Evolutionary conservation across 805 yeast species (phyloP).

Genomic region (Kuraishia piskuri): DNA sequence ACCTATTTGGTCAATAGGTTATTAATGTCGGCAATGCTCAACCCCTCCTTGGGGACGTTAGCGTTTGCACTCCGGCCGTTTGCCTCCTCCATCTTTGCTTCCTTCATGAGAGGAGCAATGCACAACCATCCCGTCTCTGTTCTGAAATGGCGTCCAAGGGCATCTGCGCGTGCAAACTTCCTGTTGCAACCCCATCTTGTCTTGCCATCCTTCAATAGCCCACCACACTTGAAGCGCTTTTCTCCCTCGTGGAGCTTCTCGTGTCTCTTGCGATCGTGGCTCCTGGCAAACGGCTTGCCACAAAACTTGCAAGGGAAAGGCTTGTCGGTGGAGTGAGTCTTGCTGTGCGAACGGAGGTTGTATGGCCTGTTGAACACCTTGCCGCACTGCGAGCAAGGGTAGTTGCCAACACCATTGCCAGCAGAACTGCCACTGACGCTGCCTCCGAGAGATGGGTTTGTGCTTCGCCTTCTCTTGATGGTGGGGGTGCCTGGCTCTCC

Average conservation of each 20-base stretch:
- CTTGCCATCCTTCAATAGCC: slow-evolving; percentile 45
- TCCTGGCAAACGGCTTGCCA: slow-evolving; percentile 76
- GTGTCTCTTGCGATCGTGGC: slow-evolving; percentile 71
- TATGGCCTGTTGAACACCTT: slow-evolving; percentile 89
- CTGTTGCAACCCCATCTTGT: slow-evolving; percentile 76
- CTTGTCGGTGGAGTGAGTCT: slow-evolving; percentile 84
- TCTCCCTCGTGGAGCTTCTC: slow-evolving; percentile 72
- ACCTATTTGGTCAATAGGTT: background rate
- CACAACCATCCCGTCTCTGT: slow-evolving; percentile 74
- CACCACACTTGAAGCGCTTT: slow-evolving; percentile 66
- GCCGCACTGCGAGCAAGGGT: slow-evolving; percentile 69
- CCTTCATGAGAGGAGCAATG: slow-evolving; percentile 59
- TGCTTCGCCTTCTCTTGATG: slow-evolving; percentile 1
- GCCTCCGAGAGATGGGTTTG: slow-evolving; percentile 4
- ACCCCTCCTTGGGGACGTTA: background rate
- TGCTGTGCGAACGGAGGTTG: slow-evolving; percentile 80
- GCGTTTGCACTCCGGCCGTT: background rate
- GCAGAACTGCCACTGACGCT: slow-evolving; percentile 12
- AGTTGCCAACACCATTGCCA: background rate
- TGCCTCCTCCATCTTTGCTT: slow-evolving; percentile 20
- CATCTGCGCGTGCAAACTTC: slow-evolving; percentile 74
- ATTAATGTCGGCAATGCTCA: background rate
- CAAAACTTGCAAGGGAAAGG: slow-evolving; percentile 69
- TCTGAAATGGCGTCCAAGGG: slow-evolving; percentile 68
- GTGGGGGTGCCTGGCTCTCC: slow-evolving; percentile 3